These are phyloP conservation scores for Clitopilus passeckerianus DNA, from an alignment of 768 basidiomycete genomes.

Conservation along the genomic window DNA sequence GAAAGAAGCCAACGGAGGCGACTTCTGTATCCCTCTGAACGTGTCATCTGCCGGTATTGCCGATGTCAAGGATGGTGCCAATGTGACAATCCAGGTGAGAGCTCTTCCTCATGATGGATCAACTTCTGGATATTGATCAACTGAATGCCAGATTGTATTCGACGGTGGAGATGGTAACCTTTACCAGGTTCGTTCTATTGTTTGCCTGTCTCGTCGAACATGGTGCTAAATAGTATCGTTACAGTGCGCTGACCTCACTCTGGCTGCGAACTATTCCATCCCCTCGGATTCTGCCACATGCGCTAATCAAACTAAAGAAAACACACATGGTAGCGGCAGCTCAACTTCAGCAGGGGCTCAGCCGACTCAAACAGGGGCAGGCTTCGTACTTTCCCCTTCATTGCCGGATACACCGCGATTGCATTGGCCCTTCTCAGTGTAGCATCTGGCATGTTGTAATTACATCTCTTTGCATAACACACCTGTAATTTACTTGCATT, in stretches of 20 bases:
- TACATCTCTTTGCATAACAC: background rate
- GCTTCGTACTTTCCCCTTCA: background rate
- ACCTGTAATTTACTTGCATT: background rate
- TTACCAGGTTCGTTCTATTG: slow-evolving; percentile 47
- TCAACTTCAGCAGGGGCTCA: background rate
- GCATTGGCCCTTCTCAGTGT: slow-evolving; percentile 1
- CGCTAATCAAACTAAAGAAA: slow-evolving; percentile 22
- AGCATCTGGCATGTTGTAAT: background rate
- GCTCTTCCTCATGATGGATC: background rate
- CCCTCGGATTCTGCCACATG: slow-evolving; percentile 35
- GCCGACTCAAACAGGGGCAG: background rate
- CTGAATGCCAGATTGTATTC: slow-evolving; percentile 57
- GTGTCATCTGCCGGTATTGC: slow-evolving; percentile 40
- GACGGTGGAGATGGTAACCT: slow-evolving; percentile 65
- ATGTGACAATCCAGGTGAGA: slow-evolving; percentile 63
- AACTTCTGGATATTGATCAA: background rate
- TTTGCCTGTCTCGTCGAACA: background rate
- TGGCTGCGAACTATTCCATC: slow-evolving; percentile 45
- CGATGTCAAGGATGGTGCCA: slow-evolving; percentile 49
- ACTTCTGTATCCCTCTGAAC: slow-evolving; percentile 62
- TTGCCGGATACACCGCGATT: slow-evolving; percentile 5
- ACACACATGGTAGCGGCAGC: background rate
- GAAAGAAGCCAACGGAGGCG: slow-evolving; percentile 45
- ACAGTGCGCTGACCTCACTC: slow-evolving; percentile 73
- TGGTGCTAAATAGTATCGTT: slow-evolving; percentile 17